Evolutionary conservation across 2,329 filamentous ascomycete species (phyloP), one percentile per base, ranked within the genome.

Genomic region (Penicillium sp.): DNA sequence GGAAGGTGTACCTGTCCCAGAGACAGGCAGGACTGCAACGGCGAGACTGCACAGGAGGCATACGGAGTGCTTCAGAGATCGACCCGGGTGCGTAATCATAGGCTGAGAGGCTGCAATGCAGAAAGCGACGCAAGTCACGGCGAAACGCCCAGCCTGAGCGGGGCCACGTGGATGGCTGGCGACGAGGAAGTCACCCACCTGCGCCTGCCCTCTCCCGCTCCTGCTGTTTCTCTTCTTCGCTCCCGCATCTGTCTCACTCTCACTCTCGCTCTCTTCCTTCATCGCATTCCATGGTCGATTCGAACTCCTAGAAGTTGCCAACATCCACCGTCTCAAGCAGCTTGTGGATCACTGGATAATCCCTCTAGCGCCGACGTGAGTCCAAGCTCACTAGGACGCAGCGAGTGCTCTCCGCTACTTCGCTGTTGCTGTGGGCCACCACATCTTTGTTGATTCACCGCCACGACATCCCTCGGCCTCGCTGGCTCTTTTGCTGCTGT

Each of bases 151-250:
- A 38, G 26, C 12, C 46, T 48, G 48, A 58, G 64, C 64, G 63
- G 65, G 64, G 63, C 65, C 65, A 68, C 65, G 65, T 67, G 64
- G 63, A 67, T 63, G 61, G 52, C 58, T 54, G 58, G 62, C 64
- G 67, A 66, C 11, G 40, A 43, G 30, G 30, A n/a, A 51, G 48
- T 49, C 55, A 26, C 43, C 30, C 48, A 52, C 47, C 45, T 47
- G 35, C 9, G 23, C 16, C 48, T 40, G 40, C 35, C 47, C 30
- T 47, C 40, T 23, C 24, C 20, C 38, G 6, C 28, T 35, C 46
- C 9, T 30, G 16, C 47, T 21, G 26, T 43, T 42, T 52, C 35
- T 47, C 16, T 47, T 47, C 12, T 24, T 33, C 30, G 14, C 42
- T 42, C 18, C 11, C 43, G 12, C 23, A 40, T 24, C 43, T n/a